Evolutionary conservation across 768 basidiomycete species (phyloP), one percentile per base, ranked within the genome.

Genomic region (Dacryopinax primogenitus): DNA sequence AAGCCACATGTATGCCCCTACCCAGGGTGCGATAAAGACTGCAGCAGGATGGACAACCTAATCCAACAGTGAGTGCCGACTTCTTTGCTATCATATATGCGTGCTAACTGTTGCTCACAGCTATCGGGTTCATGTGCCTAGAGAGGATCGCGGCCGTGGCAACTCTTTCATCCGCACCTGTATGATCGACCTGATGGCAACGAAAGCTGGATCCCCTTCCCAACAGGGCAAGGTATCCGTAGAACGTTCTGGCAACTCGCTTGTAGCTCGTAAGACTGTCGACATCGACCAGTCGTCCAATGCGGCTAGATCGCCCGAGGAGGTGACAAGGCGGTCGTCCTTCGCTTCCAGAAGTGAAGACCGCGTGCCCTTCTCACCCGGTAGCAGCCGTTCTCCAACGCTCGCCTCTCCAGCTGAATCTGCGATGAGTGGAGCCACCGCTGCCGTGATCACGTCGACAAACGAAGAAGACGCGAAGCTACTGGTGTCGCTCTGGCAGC

Each of bases 1-100:
- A 58, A 58, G 51, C 51, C 51, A 3, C 51, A 58, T 21, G 51
- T 58, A 69, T 91, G 88, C 74, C 81, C 85, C 32, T 81, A 81
- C 71, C 79, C 83, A 1, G 72, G 77, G 28, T 91, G 88, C 75
- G 82, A 81, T 72, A 88, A 88, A 72, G 79, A 78, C 69, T 91
- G 90, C 73, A 88, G 87, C 66, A 80, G 88, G 66, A 86, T 86
- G 68, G 88, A 90, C 71, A 90, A 90, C 73, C 81, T 90, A 33
- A 79, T 87, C 58, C 88, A 90, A 74, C 88, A 90, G 51, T 58
- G 51, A 23, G 51, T 58, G 3, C 26, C 51, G 26, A 23, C 32
- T 30, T 21, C 51, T 21, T 15, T 9, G 3, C 51, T 58, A 3
- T 30, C 26, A 21, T 58, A 11, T 11, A 21, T 21, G 45, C 45